Evolutionary conservation across 192 early-diverging fungal genomes (phyloP).

Genomic region (Dissophora globulifera): DNA sequence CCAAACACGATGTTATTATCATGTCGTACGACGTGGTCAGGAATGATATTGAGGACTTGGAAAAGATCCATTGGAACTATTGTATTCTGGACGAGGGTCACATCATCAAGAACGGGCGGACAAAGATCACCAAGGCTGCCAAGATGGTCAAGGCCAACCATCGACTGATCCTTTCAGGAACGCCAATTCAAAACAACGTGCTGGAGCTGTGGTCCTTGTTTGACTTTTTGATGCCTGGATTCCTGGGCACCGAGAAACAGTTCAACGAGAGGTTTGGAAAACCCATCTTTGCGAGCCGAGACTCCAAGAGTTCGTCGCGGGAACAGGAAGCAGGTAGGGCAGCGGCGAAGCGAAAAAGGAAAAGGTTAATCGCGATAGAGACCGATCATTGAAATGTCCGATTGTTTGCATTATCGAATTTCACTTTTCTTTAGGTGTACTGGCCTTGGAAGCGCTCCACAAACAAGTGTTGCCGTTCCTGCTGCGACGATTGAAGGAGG

Average conservation of each 20-base stretch:
- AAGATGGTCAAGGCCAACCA: constrained; percentile 90
- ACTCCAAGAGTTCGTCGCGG: constrained; percentile 82
- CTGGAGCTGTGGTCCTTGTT: constrained; percentile 98
- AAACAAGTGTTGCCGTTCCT: constrained; percentile 97
- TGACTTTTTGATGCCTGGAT: constrained; percentile 99
- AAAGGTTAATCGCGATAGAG: too few relatives aligned
- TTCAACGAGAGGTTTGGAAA: constrained; percentile 96
- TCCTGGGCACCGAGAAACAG: constrained; percentile 91
- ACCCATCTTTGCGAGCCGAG: constrained; percentile 90
- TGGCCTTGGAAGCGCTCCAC: constrained; percentile 94
- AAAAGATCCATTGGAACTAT: constrained; percentile 86
- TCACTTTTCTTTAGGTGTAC: constrained; percentile 62
- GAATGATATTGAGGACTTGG: constrained; percentile 91
- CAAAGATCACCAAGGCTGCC: constrained; percentile 93
- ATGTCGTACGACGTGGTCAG: constrained; percentile 98
- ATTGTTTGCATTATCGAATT: background rate
- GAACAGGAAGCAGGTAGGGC: constrained; percentile 74
- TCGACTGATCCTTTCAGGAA: constrained; percentile 95
- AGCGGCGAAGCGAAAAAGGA: too few relatives aligned
- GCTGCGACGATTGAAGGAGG: constrained; percentile 96
- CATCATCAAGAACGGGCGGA: constrained; percentile 94
- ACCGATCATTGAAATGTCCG: background rate
- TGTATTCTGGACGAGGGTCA: constrained; percentile 98
- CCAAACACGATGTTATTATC: constrained; percentile 82
- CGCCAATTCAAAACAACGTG: constrained; percentile 97